phyloP scores from a whole-genome alignment of 108 stramenopile species.

The Nannochloropsis salina region DNA sequence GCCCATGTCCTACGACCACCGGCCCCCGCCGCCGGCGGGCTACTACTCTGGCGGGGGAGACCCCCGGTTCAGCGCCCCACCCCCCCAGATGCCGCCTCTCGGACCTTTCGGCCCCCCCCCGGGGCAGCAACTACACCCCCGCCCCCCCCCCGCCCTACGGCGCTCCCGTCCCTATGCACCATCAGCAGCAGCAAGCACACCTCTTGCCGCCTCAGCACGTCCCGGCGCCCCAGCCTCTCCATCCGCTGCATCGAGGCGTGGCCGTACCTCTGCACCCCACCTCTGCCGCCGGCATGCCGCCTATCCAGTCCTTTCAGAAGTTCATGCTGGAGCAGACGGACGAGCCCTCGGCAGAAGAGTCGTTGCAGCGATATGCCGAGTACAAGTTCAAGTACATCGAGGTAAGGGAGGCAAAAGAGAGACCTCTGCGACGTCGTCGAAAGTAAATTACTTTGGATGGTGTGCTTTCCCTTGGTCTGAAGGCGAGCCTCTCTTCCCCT shows the following conservation, averaged over 20 bases:
- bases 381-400: background rate
- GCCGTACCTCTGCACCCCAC: background rate
- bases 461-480: too few relatives aligned
- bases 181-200: background rate
- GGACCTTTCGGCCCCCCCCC: too few relatives aligned
- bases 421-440: background rate
- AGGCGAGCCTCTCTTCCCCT: background rate
- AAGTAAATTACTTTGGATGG: too few relatives aligned
- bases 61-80: background rate
- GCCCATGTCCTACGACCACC: background rate
- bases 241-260: background rate
- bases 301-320: background rate
- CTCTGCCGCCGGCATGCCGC: background rate
- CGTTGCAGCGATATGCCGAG: constrained; percentile 1
- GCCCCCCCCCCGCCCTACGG: background rate
- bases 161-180: background rate
- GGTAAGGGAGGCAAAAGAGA: background rate
- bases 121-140: too few relatives aligned
- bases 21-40: background rate
- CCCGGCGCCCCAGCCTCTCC: background rate
- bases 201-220: background rate
- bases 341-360: constrained; percentile 1
- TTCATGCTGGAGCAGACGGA: constrained; percentile 15
- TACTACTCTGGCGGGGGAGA: background rate
- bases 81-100: background rate